Conservation (phyloP, 176 grass and related monocot genomes). For the Triticum monococcum region DNA sequence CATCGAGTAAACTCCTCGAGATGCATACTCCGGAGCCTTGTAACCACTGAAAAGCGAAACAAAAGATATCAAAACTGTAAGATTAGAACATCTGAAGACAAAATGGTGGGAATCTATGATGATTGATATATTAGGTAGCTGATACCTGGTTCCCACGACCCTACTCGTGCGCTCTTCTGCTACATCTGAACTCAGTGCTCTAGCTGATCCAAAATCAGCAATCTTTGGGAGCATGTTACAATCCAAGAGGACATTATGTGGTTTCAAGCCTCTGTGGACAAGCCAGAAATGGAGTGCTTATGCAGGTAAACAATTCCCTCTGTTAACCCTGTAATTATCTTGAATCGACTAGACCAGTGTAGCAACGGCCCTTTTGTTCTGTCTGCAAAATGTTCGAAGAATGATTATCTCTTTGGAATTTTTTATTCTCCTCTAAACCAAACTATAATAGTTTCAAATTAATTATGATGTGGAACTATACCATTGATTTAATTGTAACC, state of each 20-base stretch:
- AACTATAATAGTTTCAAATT: neutral
- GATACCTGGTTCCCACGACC: conserved; percentile 45
- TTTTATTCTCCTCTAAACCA: neutral
- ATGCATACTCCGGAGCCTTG: conserved; percentile 46
- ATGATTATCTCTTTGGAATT: neutral
- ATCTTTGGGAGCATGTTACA: conserved; percentile 40
- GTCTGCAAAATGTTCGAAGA: neutral
- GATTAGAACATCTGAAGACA: neutral
- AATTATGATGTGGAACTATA: neutral
- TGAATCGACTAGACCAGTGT: conserved; percentile 31
- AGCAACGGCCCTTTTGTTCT: neutral
- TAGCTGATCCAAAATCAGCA: conserved; percentile 40
- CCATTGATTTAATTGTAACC: neutral
- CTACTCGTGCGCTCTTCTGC: conserved; percentile 33
- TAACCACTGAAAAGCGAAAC: conserved; percentile 36
- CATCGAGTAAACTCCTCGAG: conserved; percentile 35
- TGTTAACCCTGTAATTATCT: conserved; percentile 42
- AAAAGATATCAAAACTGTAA: neutral
- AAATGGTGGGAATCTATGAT: neutral
- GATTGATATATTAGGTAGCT: neutral
- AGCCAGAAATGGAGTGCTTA: conserved; percentile 25
- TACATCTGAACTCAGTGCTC: conserved; percentile 20
- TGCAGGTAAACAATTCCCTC: conserved; percentile 53
- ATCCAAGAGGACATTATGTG: conserved; percentile 39
- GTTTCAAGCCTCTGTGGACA: conserved; percentile 53